Evolutionary conservation across 768 basidiomycete genomes (phyloP), one percentile per base, ranked within the genome.

Genomic region (Mycena alexandri): DNA sequence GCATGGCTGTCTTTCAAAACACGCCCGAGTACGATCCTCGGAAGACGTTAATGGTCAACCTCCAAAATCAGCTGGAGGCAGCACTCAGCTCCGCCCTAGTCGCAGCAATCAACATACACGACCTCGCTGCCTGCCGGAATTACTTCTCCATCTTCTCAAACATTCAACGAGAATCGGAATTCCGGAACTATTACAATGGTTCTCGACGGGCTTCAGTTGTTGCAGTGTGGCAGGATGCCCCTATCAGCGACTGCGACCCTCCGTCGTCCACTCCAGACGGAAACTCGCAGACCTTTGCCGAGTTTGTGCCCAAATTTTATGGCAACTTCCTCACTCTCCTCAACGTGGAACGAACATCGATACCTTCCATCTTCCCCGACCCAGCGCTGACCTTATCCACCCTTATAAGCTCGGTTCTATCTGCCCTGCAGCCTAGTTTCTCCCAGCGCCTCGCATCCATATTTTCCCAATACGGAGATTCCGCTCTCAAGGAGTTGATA

Each of bases 61-160:
- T 99, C 33, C 95, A 98, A 76, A 99, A 99, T 75, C 93, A 98
- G 77, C 89, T 99, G 52, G 98, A 99, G 80, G 93, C 94, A 1
- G 89, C 93, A 1, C 85, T 97, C 63, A 95, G 93, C 75, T 91
- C 94, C n/a, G 93, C 94, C 2, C 84, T 99, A 54, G 92, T 96
- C 29, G 90, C 92, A 29, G 93, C 95, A 6, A 93, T 98, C 77
- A 92, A 90, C 65, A 84, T 89, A 2, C 87, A 89, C 70, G 95
- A 98, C 76, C 83, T 91, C 42, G 81, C 86, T 14, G 84, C 86
- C 6, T 96, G 94, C 80, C 88, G 89, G 67, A 84, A 85, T 56
- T 95, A 95, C 78, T 95, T 92, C 73, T 81, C 86, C 24, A 95
- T 99, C 55, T 99, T 99, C 77, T 88, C 87, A 62, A 88, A 92